A percentile compares a stretch with the other conserved stretches of the same genome.
Conservation (phyloP, 2,329 filamentous ascomycete species). For the Colletotrichum australisinense region DNA sequence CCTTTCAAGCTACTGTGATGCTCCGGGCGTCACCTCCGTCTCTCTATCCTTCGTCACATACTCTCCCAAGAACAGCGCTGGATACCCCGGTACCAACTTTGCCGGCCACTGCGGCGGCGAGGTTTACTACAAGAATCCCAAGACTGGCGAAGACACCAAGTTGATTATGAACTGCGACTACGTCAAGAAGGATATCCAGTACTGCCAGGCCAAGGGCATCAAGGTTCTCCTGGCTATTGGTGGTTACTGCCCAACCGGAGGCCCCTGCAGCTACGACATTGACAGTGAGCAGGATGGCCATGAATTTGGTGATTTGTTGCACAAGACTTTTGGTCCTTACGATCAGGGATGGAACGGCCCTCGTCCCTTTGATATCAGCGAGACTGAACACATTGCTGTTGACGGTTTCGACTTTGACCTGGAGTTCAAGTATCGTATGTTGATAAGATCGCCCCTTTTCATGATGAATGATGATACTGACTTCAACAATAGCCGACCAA, state of each 20-base stretch:
- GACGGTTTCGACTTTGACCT: slow-evolving; percentile 59
- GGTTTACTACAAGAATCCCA: slow-evolving; percentile 38
- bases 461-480: not conserved
- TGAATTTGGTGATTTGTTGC: slow-evolving; percentile 52
- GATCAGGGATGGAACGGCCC: slow-evolving; percentile 45
- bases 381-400: slow-evolving; percentile 42
- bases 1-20: slow-evolving; percentile 48
- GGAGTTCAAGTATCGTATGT: slow-evolving; percentile 47
- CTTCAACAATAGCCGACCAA: slow-evolving; percentile 41
- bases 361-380: slow-evolving; percentile 51
- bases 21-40: slow-evolving; percentile 50
- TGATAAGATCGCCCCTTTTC: not conserved
- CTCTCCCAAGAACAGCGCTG: slow-evolving; percentile 49
- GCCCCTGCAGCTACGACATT: slow-evolving; percentile 48
- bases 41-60: slow-evolving; percentile 52
- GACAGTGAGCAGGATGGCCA: slow-evolving; percentile 44
- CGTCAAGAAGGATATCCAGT: slow-evolving; percentile 52
- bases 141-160: slow-evolving; percentile 40
- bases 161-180: slow-evolving; percentile 49
- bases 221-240: slow-evolving; percentile 57
- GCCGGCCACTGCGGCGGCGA: slow-evolving; percentile 50
- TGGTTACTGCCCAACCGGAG: slow-evolving; percentile 42
- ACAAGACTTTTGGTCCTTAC: slow-evolving; percentile 52
- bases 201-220: slow-evolving; percentile 54
- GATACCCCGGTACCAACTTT: slow-evolving; percentile 54